phyloP scores from a whole-genome alignment of 345 rosid genomes.

The Salix caprea region DNA sequence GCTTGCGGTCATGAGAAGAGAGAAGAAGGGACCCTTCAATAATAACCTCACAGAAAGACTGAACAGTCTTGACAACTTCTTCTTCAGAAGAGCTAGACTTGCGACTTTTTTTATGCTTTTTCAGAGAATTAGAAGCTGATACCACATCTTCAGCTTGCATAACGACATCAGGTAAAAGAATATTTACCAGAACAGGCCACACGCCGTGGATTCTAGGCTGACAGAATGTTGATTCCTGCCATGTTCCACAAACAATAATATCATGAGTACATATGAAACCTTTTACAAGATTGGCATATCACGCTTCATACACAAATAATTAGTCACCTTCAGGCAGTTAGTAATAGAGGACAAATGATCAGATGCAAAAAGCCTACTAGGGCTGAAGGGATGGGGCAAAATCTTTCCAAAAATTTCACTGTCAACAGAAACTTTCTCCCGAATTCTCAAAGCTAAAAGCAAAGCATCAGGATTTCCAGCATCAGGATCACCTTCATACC shows the following conservation, averaged over 20 bases:
- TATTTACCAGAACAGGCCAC: constrained; percentile 69
- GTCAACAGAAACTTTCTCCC: constrained; percentile 48
- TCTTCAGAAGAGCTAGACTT: constrained; percentile 68
- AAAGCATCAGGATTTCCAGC: constrained; percentile 90
- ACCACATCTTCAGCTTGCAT: constrained; percentile 62
- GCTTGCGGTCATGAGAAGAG: constrained; percentile 95
- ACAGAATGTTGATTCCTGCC: constrained; percentile 92
- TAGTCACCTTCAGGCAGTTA: constrained; percentile 77
- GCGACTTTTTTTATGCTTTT: constrained; percentile 74
- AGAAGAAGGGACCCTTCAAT: constrained; percentile 71
- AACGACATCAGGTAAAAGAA: constrained; percentile 69
- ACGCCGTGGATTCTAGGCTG: constrained; percentile 91
- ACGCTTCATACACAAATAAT: not conserved
- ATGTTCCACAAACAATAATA: constrained; percentile 18
- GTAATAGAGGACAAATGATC: constrained; percentile 59
- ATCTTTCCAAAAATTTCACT: constrained; percentile 47
- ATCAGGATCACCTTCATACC: constrained; percentile 69
- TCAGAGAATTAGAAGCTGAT: constrained; percentile 58
- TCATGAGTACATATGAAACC: not conserved
- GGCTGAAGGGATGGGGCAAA: constrained; percentile 72
- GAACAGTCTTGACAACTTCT: constrained; percentile 57
- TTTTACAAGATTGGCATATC: not conserved
- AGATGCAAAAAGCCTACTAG: constrained; percentile 62
- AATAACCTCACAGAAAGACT: constrained; percentile 54
- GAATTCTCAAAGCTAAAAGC: constrained; percentile 75